These are phyloP conservation scores for Aspergillus wentii DNA, from an alignment of 495 filamentous ascomycete species.

Conservation along the genomic window DNA sequence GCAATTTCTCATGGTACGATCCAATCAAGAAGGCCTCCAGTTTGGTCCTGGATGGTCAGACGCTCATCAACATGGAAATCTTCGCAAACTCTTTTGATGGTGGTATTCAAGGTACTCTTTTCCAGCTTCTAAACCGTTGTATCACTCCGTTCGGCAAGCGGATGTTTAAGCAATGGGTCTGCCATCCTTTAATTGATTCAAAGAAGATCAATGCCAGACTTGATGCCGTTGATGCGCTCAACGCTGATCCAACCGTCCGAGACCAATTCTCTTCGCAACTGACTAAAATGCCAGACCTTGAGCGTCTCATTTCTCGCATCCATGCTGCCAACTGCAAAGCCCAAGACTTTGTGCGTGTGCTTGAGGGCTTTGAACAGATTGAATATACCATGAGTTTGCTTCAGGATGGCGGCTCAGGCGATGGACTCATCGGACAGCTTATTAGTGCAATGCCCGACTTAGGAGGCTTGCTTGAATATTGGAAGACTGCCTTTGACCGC, in stretches of 20 bases:
- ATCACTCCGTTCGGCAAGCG: slow-evolving; percentile 97
- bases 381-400: slow-evolving; percentile 84
- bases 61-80: slow-evolving; percentile 93
- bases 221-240: slow-evolving; percentile 91
- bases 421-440: slow-evolving; percentile 80
- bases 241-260: slow-evolving; percentile 69
- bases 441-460: slow-evolving; percentile 83
- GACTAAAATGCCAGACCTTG: slow-evolving; percentile 88
- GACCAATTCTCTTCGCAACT: slow-evolving; percentile 83
- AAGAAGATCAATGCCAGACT: slow-evolving; percentile 87
- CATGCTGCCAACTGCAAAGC: slow-evolving; percentile 86
- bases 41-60: slow-evolving; percentile 92
- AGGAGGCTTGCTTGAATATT: slow-evolving; percentile 63
- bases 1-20: slow-evolving; percentile 88
- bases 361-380: slow-evolving; percentile 97
- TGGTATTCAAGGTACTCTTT: slow-evolving; percentile 77
- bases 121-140: slow-evolving; percentile 86
- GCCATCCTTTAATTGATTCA: slow-evolving; percentile 86
- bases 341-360: slow-evolving; percentile 86
- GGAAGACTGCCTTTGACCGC: slow-evolving; percentile 92
- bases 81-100: slow-evolving; percentile 94
- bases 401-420: slow-evolving; percentile 59
- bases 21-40: slow-evolving; percentile 92
- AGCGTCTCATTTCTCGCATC: slow-evolving; percentile 89
- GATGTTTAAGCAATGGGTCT: slow-evolving; percentile 95